Conservation (phyloP, 805 yeast genomes). For the Suhomyces sp. region DNA sequence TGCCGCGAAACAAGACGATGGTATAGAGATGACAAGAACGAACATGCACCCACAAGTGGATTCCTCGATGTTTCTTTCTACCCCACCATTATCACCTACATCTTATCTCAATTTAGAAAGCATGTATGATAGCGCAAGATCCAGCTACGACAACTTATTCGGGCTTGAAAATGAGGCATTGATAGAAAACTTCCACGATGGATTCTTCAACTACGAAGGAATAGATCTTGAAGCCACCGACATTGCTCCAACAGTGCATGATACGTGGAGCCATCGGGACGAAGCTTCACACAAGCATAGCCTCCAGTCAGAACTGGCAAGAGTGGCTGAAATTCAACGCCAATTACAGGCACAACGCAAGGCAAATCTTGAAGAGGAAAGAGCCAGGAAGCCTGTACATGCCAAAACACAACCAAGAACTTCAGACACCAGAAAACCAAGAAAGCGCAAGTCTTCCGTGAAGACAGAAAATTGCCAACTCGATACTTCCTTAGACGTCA, state of each 20-base stretch:
- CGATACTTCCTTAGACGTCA: constrained; percentile 1
- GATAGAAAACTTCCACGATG: neutral
- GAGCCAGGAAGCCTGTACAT: neutral
- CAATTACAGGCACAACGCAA: constrained; percentile 1
- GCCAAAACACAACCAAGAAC: neutral
- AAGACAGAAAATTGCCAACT: neutral
- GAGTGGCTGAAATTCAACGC: neutral
- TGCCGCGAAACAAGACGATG: neutral
- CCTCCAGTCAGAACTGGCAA: neutral
- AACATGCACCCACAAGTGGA: neutral
- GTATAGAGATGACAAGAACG: neutral
- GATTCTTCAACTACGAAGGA: constrained; percentile 4
- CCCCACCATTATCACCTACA: neutral
- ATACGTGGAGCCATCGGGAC: neutral
- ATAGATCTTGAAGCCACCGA: neutral
- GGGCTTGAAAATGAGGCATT: neutral
- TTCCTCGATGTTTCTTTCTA: neutral
- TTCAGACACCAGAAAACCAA: neutral
- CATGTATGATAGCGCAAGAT: neutral
- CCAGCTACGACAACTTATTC: neutral
- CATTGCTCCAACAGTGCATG: neutral
- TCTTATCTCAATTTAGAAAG: neutral
- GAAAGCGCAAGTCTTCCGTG: neutral
- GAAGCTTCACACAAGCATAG: neutral
- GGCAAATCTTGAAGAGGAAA: neutral